phyloP scores from a whole-genome alignment of 2,329 filamentous ascomycete species.

The Fusarium fracticaudum region DNA sequence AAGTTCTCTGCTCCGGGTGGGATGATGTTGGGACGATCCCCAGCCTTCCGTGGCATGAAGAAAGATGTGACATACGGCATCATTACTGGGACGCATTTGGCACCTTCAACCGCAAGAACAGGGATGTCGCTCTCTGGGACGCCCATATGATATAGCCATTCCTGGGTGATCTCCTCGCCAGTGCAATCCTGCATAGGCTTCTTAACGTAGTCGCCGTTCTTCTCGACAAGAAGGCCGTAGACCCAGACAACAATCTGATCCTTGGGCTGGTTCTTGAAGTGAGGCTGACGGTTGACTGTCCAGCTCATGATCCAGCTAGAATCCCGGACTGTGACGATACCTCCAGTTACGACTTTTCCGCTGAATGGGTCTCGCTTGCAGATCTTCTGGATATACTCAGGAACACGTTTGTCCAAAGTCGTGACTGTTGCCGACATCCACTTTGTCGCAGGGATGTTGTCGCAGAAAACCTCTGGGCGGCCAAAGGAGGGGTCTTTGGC shows the following conservation, averaged over 20 bases:
- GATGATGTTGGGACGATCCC: neutral
- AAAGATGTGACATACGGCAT: neutral
- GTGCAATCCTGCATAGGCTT: neutral
- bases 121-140: neutral
- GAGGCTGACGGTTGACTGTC: neutral
- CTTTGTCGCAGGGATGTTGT: neutral
- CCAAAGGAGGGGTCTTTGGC: neutral
- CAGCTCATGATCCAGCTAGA: conserved; percentile 5
- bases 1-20: neutral
- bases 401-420: neutral
- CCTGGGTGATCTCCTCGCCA: neutral
- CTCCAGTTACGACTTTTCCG: neutral
- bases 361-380: conserved; percentile 5
- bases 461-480: neutral
- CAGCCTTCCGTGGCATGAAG: neutral
- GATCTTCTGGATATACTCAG: neutral
- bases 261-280: conserved; percentile 1
- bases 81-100: neutral
- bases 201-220: neutral
- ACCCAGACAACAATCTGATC: neutral
- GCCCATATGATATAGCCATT: conserved; percentile 3
- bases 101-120: neutral
- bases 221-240: neutral
- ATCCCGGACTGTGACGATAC: neutral
- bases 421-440: conserved; percentile 2